Evolutionary conservation across 2,329 filamentous ascomycete genomes (phyloP), one percentile per base, ranked within the genome.

Genomic region (Apiospora pterosperma): DNA sequence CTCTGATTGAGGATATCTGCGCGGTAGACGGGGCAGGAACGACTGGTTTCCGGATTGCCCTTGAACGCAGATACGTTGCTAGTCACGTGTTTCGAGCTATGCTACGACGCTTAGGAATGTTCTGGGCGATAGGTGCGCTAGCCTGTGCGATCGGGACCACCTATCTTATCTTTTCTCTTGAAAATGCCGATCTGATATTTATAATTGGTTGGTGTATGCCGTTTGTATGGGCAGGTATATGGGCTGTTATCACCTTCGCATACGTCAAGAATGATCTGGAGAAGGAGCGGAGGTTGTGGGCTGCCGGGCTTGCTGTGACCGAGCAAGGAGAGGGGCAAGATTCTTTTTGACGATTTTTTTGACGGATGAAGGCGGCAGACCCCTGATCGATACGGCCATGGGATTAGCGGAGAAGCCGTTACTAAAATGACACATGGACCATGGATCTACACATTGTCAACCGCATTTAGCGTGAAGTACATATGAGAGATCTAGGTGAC

Each of bases 1-100:
- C 78, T 8, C 77, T 85, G 67, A 83, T 86, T 67, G 84, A 86
- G 65, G 84, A 86, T 68, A 76, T 86, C 31, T 78, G 80, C 48
- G 82, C 82, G 3, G 83, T 85, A 5, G 83, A 86, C 65, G 84
- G 84, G 5, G 78, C 76, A 16, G 84, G 83, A 25, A 82, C 81
- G 7, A 85, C 82, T 6, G 80, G 81, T 63, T 86, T 81, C 74
- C 77, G 84, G 48, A 80, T 84, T 69, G 73, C 80, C 4, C 75
- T 86, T 38, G 84, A 85, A 69, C 72, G 79, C 41, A 76, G 84
- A 39, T 85, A 85, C 71, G 80, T 83, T 72, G 81, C 83, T 3
- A 83, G 80, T 70, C 82, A 84, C 70, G 74, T 78, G 25, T 86
- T 86, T 74, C 78, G 84, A 36, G 76, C 79, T 67, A 84, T 85